A percentile compares a stretch with the other conserved stretches of the same genome.
Evolutionary conservation across 2,329 filamentous ascomycete species (phyloP).

Genomic region (Zasmidium angulare): DNA sequence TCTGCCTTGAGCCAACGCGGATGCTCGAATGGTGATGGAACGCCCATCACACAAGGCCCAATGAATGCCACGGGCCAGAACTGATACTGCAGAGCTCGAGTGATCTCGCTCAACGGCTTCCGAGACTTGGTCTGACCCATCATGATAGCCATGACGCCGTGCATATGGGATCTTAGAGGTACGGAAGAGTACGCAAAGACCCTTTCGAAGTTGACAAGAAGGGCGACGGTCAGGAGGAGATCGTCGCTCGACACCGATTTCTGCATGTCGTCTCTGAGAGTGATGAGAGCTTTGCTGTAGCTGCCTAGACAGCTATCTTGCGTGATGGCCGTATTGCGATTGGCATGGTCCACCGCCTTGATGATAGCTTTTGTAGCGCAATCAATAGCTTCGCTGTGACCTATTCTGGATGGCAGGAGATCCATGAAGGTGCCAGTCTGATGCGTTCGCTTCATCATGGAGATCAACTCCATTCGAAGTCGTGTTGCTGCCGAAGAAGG

Average conservation of each 20-base stretch:
- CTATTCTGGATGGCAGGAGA: conserved; percentile 14
- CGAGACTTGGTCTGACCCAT: conserved; percentile 9
- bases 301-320: conserved; percentile 19
- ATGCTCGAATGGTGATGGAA: conserved; percentile 14
- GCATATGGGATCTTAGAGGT: conserved; percentile 19
- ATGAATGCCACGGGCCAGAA: conserved; percentile 21
- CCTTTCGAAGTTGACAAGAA: conserved; percentile 19
- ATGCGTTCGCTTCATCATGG: conserved; percentile 17
- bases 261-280: conserved; percentile 14
- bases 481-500: conserved; percentile 12
- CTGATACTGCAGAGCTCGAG: conserved; percentile 15
- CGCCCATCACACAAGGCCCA: conserved; percentile 18
- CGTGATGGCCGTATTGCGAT: conserved; percentile 11
- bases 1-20: conserved; percentile 15
- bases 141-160: conserved; percentile 17
- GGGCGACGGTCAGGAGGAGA: conserved; percentile 13
- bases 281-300: conserved; percentile 12
- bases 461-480: conserved; percentile 10
- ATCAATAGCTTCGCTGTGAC: conserved; percentile 18
- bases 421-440: conserved; percentile 19
- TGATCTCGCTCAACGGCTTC: conserved; percentile 13
- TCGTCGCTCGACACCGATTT: conserved; percentile 12
- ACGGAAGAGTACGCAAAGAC: conserved; percentile 19
- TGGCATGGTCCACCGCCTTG: conserved; percentile 13
- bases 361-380: conserved; percentile 15